These are phyloP conservation scores for Phytophthora hybrid DNA, from an alignment of 352 stramenopile genomes.

Conservation along the genomic window DNA sequence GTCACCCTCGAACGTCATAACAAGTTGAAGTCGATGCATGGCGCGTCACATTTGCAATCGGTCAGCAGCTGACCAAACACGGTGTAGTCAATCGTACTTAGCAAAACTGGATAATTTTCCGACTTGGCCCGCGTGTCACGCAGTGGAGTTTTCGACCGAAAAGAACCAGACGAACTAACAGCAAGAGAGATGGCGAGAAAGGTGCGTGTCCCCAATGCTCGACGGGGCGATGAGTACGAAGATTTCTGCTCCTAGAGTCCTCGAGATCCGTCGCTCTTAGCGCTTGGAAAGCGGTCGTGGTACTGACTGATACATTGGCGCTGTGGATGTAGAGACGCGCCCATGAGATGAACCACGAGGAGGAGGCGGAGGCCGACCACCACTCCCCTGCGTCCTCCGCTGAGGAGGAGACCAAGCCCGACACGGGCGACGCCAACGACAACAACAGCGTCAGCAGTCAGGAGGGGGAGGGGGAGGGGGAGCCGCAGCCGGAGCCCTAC, in stretches of 20 bases:
- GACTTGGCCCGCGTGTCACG: conserved; percentile 26
- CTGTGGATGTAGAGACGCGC: conserved; percentile 42
- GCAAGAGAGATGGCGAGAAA: conserved; percentile 41
- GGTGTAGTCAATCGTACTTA: conserved; percentile 14
- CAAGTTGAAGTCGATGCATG: conserved; percentile 32
- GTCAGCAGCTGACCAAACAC: neutral
- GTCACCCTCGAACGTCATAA: neutral
- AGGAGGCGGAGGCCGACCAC: conserved; percentile 42
- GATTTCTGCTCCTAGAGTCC: neutral
- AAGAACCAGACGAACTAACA: conserved; percentile 2
- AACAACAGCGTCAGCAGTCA: conserved; percentile 37
- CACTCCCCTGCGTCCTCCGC: conserved; percentile 3
- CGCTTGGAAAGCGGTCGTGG: neutral
- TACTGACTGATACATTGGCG: conserved; percentile 21
- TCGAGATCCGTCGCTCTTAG: neutral
- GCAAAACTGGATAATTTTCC: conserved; percentile 2
- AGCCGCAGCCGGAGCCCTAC: conserved; percentile 61
- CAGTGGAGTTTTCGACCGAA: conserved; percentile 27
- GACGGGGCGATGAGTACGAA: neutral
- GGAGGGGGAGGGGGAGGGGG: conserved; percentile 27
- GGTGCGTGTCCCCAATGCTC: conserved; percentile 25
- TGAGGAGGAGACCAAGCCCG: conserved; percentile 31
- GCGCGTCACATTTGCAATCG: too few relatives aligned
- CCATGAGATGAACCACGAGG: conserved; percentile 48
- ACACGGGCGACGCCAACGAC: conserved; percentile 13